phyloP scores from a whole-genome alignment of 2,329 filamentous ascomycete species.

The Paracorniculantispora psalliotae region DNA sequence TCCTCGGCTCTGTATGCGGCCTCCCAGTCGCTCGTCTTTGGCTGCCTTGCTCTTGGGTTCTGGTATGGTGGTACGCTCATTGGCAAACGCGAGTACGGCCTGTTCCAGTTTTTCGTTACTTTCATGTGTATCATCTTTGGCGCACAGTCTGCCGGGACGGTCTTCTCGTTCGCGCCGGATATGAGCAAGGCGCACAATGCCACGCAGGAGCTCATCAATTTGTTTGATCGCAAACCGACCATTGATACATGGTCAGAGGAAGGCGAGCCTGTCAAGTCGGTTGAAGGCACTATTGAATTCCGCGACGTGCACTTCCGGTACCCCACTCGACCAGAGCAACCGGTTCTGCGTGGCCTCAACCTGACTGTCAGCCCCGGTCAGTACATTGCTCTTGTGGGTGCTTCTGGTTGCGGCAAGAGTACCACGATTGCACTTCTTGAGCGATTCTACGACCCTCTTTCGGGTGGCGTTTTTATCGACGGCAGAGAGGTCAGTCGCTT shows the following conservation, averaged over 20 bases:
- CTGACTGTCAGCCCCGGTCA: conserved; percentile 70
- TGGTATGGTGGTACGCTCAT: conserved; percentile 86
- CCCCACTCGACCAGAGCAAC: conserved; percentile 82
- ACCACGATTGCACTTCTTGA: conserved; percentile 90
- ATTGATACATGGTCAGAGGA: conserved; percentile 78
- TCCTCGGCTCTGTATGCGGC: conserved; percentile 77
- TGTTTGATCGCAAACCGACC: conserved; percentile 76
- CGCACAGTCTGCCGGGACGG: conserved; percentile 82
- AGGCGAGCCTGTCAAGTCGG: conserved; percentile 55
- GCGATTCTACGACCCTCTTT: conserved; percentile 87
- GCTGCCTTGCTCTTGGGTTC: conserved; percentile 82
- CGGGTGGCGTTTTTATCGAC: conserved; percentile 76
- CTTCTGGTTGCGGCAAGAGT: conserved; percentile 88
- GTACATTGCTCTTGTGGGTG: conserved; percentile 87
- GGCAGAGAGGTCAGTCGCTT: conserved; percentile 74
- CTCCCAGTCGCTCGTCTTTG: conserved; percentile 78
- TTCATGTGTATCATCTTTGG: conserved; percentile 87
- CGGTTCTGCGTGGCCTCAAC: conserved; percentile 83
- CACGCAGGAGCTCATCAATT: conserved; percentile 69
- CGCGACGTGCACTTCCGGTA: conserved; percentile 92
- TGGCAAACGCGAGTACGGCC: conserved; percentile 61
- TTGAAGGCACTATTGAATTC: conserved; percentile 82
- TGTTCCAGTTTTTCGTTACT: conserved; percentile 89
- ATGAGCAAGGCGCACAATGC: conserved; percentile 91
- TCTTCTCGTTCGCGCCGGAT: conserved; percentile 86